A percentile compares a stretch with the other conserved stretches of the same genome.
Conservation (phyloP, 345 rosid species). For the Viola odorata region DNA sequence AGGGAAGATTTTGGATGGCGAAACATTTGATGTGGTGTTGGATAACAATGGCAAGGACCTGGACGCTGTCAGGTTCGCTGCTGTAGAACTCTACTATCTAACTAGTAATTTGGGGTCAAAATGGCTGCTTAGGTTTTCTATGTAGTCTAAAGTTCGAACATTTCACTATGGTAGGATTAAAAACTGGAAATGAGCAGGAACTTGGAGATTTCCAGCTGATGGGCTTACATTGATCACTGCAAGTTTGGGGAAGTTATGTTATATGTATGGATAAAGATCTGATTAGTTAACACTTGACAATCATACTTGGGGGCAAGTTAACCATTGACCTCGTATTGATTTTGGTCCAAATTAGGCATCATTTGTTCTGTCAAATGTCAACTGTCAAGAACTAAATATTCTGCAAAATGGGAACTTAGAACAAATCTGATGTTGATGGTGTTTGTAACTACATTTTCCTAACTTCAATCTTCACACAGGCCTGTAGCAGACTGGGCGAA, state of each 20-base stretch:
- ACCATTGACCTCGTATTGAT: background rate
- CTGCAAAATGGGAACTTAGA: background rate
- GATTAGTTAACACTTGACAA: background rate
- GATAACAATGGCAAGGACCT: conserved; percentile 95
- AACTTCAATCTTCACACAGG: conserved; percentile 23
- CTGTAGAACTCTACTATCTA: background rate
- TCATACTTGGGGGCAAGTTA: background rate
- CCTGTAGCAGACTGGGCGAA: conserved; percentile 93
- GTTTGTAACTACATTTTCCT: background rate
- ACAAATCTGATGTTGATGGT: no score
- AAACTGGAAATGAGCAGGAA: background rate
- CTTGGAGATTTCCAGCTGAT: background rate
- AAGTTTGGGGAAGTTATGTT: background rate
- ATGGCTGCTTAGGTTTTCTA: background rate
- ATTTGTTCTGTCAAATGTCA: background rate
- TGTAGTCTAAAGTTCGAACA: no score
- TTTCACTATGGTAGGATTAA: no score
- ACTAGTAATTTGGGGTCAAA: background rate
- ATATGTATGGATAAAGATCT: background rate
- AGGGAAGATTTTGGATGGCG: conserved; percentile 58
- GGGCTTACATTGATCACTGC: background rate
- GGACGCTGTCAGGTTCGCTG: conserved; percentile 65
- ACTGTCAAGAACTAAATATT: background rate
- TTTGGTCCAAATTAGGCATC: no score
- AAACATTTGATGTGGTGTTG: conserved; percentile 72